Percentiles rank a stretch among this genome's conserved stretches.
phyloP scores from a whole-genome alignment of 371 early-diverging fungal genomes.

The Apophysomyces ossiformis region DNA sequence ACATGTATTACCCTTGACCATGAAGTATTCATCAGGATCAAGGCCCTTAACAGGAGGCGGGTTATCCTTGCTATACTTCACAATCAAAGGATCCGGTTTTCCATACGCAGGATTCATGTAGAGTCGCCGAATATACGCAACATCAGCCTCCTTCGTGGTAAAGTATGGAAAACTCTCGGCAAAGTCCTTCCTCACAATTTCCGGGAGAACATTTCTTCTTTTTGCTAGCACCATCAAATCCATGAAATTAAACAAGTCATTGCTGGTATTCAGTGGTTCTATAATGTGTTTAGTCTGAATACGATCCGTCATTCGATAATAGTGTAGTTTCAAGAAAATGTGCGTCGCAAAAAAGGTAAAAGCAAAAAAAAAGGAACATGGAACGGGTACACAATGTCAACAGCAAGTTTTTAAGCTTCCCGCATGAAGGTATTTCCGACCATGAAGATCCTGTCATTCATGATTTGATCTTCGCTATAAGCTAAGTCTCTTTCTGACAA shows the following conservation, averaged over 20 bases:
- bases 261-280: too few species aligned
- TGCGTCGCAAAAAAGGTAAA: too few species aligned
- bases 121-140: background rate
- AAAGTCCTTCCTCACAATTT: background rate
- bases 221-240: too few species aligned
- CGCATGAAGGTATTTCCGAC: too few species aligned
- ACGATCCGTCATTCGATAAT: too few species aligned
- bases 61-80: background rate
- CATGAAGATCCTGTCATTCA: too few species aligned
- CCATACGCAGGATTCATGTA: background rate
- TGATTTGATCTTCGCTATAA: background rate
- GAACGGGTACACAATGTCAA: too few species aligned
- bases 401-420: too few species aligned
- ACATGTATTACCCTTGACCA: conserved; percentile 18
- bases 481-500: conserved; percentile 43
- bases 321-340: too few species aligned
- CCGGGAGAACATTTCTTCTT: background rate
- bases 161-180: background rate
- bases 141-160: background rate
- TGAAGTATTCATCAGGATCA: background rate
- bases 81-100: background rate
- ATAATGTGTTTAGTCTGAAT: too few species aligned
- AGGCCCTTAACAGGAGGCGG: background rate
- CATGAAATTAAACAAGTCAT: too few species aligned
- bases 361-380: too few species aligned